Evolutionary conservation across 306 rosid species (phyloP).

Genomic region (Elaeagnus macrophylla): DNA sequence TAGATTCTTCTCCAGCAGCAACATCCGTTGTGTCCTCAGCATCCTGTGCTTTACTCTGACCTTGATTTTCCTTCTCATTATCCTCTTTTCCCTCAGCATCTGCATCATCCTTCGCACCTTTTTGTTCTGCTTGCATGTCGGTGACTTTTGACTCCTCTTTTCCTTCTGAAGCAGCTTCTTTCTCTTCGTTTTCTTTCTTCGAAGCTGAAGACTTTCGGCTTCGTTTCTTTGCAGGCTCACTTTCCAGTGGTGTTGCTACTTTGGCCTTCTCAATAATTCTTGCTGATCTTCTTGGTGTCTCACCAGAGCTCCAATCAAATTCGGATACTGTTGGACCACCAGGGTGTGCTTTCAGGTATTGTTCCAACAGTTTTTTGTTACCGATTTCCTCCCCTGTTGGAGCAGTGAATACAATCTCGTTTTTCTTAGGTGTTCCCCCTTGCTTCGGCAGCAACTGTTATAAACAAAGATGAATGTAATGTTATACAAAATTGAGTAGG

Average conservation of each 20-base stretch:
- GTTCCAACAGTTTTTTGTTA: slow-evolving; percentile 70
- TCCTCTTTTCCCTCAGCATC: slow-evolving; percentile 38
- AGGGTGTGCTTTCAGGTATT: slow-evolving; percentile 80
- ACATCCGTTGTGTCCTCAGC: slow-evolving; percentile 32
- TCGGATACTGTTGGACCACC: slow-evolving; percentile 70
- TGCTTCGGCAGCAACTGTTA: slow-evolving; percentile 74
- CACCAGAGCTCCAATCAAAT: slow-evolving; percentile 97
- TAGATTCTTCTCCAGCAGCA: slow-evolving; percentile 23
- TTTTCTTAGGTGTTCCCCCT: slow-evolving; percentile 83
- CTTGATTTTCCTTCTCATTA: slow-evolving; percentile 41
- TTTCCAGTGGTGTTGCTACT: slow-evolving; percentile 38
- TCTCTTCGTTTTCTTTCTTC: slow-evolving; percentile 38
- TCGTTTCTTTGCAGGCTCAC: slow-evolving; percentile 64
- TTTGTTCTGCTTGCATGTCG: slow-evolving; percentile 40
- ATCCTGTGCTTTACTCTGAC: slow-evolving; percentile 30
- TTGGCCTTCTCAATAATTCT: slow-evolving; percentile 83
- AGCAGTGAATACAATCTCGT: slow-evolving; percentile 68
- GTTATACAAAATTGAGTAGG: slow-evolving; percentile 6
- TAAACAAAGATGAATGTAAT: slow-evolving; percentile 17
- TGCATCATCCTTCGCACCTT: slow-evolving; percentile 33
- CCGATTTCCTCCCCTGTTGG: slow-evolving; percentile 90
- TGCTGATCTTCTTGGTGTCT: slow-evolving; percentile 90
- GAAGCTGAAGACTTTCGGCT: slow-evolving; percentile 45
- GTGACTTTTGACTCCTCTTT: slow-evolving; percentile 39
- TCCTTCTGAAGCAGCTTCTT: slow-evolving; percentile 34